Percentiles rank a stretch among this genome's conserved stretches.
Conservation (phyloP, 2,329 filamentous ascomycete genomes). For the Lecanicillium sp. region DNA sequence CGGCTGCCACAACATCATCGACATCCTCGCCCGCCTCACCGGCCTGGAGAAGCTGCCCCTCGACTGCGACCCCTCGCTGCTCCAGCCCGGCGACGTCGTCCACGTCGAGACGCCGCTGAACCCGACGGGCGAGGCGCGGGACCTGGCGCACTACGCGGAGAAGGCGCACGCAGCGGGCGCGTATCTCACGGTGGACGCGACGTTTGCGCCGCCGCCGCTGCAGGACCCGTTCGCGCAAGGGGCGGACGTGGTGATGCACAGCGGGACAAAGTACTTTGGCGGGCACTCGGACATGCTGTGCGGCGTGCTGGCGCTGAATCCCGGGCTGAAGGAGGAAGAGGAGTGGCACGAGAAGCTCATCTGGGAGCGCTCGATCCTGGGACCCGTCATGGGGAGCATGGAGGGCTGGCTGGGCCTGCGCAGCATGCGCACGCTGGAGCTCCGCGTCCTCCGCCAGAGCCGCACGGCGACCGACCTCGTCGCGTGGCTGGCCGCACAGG, state of each 20-base stretch:
- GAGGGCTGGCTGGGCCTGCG: conserved; percentile 90
- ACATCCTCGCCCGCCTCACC: conserved; percentile 66
- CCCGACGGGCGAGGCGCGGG: conserved; percentile 74
- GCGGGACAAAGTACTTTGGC: conserved; percentile 91
- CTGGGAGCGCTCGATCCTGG: conserved; percentile 68
- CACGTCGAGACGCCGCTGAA: conserved; percentile 94
- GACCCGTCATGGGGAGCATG: conserved; percentile 78
- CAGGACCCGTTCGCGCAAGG: conserved; percentile 79
- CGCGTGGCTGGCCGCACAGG: conserved; percentile 56
- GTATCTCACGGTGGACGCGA: conserved; percentile 77
- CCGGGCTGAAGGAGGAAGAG: conserved; percentile 29
- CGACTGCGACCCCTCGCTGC: conserved; percentile 57
- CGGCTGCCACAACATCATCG: conserved; percentile 82
- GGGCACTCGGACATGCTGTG: conserved; percentile 92
- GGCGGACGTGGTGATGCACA: conserved; percentile 85
- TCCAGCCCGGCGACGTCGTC: conserved; percentile 74
- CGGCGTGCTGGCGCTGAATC: conserved; percentile 67
- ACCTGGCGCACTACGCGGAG: conserved; percentile 65
- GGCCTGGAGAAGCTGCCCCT: conserved; percentile 68
- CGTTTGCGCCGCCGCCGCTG: conserved; percentile 85
- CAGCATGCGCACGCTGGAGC: conserved; percentile 76
- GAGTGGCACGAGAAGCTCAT: conserved; percentile 57
- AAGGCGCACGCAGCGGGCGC: conserved; percentile 69
- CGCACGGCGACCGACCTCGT: conserved; percentile 65
- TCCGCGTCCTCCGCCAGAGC: conserved; percentile 74